Base-by-base conservation (phyloP, 1,284 basidiomycete genomes). In the Ceratobasidium sp. region DNA sequence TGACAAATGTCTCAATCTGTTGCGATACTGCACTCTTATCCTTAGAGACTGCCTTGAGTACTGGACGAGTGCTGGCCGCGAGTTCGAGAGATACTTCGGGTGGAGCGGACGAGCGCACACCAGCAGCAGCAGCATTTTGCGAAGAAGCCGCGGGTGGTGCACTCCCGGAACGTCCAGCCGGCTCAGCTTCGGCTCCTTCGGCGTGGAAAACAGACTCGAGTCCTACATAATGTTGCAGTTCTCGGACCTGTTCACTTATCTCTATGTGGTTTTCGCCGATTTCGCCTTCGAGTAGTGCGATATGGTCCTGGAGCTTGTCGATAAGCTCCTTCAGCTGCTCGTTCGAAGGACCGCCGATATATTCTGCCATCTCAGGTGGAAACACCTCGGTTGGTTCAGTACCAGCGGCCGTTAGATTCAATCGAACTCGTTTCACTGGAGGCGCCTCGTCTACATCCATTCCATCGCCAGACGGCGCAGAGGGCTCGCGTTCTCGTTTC, bases 71-170 rank as follows among this genome's bases (percentile, higher is more conserved):
- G 28, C 36, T 5, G 4, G 14, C n/a, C 6, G 34, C 16, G 10
- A 30, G 46, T 8, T 30, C 34, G 21, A 30, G 14, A 39, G 52
- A 41, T 26, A 69, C 21, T 16, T 52, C 48, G 26, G 65, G 65
- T n/a, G 65, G 65, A 12, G 65, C 65, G 43, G 65, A 69, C 53
- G 53, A 69, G 12, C 65, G 65, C 26, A 18, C n/a, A 1, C 65
- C 65, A 21, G 34, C 21, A 10, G 34, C 50, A 10, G 34, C 52
- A 30, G 18, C 53, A 8, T 23, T 16, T 32, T 41, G 41, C 21
- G 65, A 41, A 21, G 65, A 58, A 28, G 39, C 10, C 4, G 34
- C 36, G 41, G 65, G 65, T 28, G 65, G 65, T 14, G 53, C 65
- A 28, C 65, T 69, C 41, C 46, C 65, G 36, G 48, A n/a, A 67